Conservation (phyloP, 306 rosid genomes). For the Vigna radiata region DNA sequence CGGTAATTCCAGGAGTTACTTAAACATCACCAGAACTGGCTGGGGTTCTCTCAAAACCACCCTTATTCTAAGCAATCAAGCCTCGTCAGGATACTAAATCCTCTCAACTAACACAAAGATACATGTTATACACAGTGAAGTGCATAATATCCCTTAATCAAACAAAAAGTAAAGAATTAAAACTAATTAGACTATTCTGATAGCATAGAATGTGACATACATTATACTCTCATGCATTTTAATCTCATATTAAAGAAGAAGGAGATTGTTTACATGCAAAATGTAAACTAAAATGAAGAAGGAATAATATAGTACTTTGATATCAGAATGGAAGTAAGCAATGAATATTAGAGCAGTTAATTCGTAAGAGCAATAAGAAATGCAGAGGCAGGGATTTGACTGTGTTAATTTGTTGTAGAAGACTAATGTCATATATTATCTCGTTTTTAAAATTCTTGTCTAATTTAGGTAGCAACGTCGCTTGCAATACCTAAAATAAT, state of each 20-base stretch:
- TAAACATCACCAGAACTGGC: too few species aligned
- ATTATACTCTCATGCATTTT: background rate
- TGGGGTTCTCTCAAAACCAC: too few species aligned
- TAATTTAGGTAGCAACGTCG: slow-evolving; percentile 30
- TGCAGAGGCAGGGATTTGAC: slow-evolving; percentile 37
- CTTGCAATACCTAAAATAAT: slow-evolving; percentile 50
- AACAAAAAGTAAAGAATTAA: background rate
- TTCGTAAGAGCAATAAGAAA: slow-evolving; percentile 31
- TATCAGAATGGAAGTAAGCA: background rate
- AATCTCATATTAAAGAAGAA: background rate
- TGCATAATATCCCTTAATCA: too few species aligned
- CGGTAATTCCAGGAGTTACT: too few species aligned
- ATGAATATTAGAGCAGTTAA: slow-evolving; percentile 22
- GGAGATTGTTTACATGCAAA: background rate
- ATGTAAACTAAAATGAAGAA: background rate
- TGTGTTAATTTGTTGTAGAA: slow-evolving; percentile 34
- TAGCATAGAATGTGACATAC: background rate
- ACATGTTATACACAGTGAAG: too few species aligned
- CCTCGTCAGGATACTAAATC: too few species aligned
- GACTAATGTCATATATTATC: slow-evolving; percentile 46
- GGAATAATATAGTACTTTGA: background rate
- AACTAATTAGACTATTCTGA: background rate
- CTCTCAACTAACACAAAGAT: too few species aligned
- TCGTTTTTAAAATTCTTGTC: slow-evolving; percentile 45
- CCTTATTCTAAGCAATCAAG: too few species aligned